Evolutionary conservation across 208 protist species (phyloP).

Genomic region (Acanthamoeba triangularis): DNA sequence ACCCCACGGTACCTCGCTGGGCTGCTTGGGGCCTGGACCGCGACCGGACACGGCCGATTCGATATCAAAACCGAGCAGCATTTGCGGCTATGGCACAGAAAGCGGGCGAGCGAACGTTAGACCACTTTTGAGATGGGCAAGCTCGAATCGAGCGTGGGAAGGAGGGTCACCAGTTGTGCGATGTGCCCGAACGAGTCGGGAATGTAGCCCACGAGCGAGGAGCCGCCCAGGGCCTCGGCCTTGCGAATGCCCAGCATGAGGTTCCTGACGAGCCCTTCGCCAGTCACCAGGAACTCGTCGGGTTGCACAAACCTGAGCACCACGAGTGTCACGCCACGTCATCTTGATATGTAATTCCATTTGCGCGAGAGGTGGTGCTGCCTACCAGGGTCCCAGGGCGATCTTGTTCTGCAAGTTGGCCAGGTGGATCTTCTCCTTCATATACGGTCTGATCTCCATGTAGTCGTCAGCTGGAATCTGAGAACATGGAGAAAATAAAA

Average conservation of each 20-base stretch:
- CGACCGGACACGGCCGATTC: conserved; percentile 47
- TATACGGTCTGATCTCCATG: background rate
- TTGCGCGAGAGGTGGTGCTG: background rate
- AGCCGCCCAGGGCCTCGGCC: conserved; percentile 26
- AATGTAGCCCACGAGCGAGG: conserved; percentile 41
- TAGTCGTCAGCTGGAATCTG: conserved; percentile 71
- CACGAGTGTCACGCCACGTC: background rate
- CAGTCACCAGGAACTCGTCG: conserved; percentile 66
- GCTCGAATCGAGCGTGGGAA: background rate
- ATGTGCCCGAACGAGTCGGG: conserved; percentile 71
- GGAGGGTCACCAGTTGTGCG: conserved; percentile 24
- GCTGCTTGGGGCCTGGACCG: background rate
- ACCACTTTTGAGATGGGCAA: background rate
- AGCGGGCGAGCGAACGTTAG: too few relatives aligned
- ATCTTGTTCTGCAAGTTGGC: conserved; percentile 62
- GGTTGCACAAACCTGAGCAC: conserved; percentile 59
- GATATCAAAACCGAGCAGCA: conserved; percentile 57
- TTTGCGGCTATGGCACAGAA: conserved; percentile 33
- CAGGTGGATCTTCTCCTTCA: conserved; percentile 20
- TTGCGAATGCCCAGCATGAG: conserved; percentile 45
- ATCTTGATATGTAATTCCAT: background rate
- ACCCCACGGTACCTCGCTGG: background rate
- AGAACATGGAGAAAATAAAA: background rate
- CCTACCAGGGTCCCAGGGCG: conserved; percentile 49
- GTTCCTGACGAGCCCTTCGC: conserved; percentile 43